These are phyloP conservation scores for Closterium sp. DNA, from an alignment of 139 green algal genomes.

Conservation along the genomic window DNA sequence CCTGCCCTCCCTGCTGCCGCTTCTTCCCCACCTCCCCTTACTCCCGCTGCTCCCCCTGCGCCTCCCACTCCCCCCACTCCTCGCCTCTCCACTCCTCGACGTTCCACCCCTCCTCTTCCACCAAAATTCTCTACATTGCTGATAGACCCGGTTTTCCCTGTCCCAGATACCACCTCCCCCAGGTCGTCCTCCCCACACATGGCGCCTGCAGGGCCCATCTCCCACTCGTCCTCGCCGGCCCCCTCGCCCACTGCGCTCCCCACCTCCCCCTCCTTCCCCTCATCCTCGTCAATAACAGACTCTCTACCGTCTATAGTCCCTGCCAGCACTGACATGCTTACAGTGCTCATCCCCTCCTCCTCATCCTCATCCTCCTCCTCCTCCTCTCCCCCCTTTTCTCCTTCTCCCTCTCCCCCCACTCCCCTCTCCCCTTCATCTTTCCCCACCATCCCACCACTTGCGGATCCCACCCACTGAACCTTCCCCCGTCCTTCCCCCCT, in stretches of 20 bases:
- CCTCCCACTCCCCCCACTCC: not conserved
- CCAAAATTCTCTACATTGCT: not conserved
- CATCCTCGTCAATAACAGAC: not conserved
- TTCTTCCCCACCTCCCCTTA: not conserved
- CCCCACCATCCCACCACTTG: too few relatives aligned
- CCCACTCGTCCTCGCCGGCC: not conserved
- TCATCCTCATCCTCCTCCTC: not conserved
- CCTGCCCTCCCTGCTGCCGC: not conserved
- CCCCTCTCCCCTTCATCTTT: not conserved
- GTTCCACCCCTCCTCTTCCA: not conserved
- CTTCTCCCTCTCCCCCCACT: not conserved
- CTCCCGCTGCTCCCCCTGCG: too few relatives aligned
- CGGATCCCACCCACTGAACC: not conserved
- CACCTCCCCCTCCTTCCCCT: not conserved
- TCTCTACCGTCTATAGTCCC: not conserved
- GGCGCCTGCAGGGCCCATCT: not conserved
- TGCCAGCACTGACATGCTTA: not conserved
- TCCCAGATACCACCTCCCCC: not conserved
- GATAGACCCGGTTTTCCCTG: not conserved
- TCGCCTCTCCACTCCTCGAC: not conserved
- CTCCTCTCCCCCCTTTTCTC: too few relatives aligned
- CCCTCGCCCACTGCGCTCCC: not conserved
- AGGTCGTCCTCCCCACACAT: not conserved
- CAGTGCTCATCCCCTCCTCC: not conserved
- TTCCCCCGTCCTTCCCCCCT: not conserved